A percentile compares a stretch with the other conserved stretches of the same genome.
phyloP scores from a whole-genome alignment of 2,329 filamentous ascomycete genomes.

The Penicillium occitanis region DNA sequence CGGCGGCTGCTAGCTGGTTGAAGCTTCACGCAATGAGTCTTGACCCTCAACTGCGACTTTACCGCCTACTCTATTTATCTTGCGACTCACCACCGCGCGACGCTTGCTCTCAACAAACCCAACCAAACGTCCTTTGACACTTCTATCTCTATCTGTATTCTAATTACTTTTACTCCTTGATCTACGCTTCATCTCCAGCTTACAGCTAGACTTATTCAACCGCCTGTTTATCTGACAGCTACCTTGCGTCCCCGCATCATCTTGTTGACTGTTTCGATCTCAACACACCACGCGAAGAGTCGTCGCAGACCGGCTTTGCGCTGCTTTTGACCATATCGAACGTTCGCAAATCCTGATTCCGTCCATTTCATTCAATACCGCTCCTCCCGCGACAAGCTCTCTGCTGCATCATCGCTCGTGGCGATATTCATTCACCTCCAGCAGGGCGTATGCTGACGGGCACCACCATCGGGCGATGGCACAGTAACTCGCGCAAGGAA shows the following conservation, averaged over 20 bases:
- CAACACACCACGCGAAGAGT: constrained; percentile 2
- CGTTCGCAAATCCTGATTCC: too few species aligned
- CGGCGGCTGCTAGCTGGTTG: background rate
- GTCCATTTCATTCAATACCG: background rate
- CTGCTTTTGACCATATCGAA: background rate
- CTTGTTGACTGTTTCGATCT: constrained; percentile 7
- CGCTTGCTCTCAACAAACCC: background rate
- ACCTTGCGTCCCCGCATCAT: constrained; percentile 15
- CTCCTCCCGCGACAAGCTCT: background rate
- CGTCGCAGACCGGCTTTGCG: constrained; percentile 6
- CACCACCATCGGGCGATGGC: constrained; percentile 14
- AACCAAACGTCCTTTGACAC: background rate
- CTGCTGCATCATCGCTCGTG: constrained; percentile 8
- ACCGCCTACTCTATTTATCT: constrained; percentile 11
- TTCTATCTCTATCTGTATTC: background rate
- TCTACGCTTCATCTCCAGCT: background rate
- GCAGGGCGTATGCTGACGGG: constrained; percentile 9
- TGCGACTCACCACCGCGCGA: constrained; percentile 13
- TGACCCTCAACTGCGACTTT: background rate
- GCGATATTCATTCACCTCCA: constrained; percentile 6
- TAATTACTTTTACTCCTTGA: background rate
- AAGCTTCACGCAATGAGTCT: constrained; percentile 6
- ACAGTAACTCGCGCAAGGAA: background rate
- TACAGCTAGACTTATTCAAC: background rate
- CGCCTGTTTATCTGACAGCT: background rate